phyloP scores from a whole-genome alignment of 2,329 filamentous ascomycete genomes.

The Penicillium sp. region DNA sequence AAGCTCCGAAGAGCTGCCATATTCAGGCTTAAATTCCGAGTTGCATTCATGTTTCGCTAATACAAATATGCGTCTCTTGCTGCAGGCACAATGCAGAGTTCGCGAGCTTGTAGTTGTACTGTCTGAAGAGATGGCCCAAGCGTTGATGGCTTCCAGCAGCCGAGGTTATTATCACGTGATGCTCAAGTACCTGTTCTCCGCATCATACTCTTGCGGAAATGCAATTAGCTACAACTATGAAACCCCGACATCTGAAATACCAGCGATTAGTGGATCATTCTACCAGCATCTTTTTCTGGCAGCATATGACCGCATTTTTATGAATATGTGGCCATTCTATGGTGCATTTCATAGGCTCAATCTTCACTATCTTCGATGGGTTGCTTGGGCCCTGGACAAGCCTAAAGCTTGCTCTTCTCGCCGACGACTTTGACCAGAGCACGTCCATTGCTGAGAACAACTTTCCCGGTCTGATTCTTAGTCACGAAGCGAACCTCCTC shows the following conservation, averaged over 20 bases:
- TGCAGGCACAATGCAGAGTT: background rate
- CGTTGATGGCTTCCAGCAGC: constrained; percentile 2
- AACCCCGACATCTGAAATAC: too few relatives aligned
- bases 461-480: constrained; percentile 71
- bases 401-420: constrained; percentile 58
- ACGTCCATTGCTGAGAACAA: constrained; percentile 79
- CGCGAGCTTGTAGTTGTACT: background rate
- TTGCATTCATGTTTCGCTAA: background rate
- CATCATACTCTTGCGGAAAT: too few relatives aligned
- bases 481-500: constrained; percentile 81
- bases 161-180: constrained; percentile 7
- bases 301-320: too few relatives aligned
- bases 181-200: too few relatives aligned
- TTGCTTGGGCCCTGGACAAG: too few relatives aligned
- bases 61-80: background rate
- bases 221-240: too few relatives aligned
- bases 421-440: constrained; percentile 65
- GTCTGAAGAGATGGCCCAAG: constrained; percentile 9
- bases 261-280: too few relatives aligned
- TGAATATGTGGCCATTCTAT: too few relatives aligned
- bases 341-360: too few relatives aligned
- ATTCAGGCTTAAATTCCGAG: background rate
- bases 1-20: background rate
- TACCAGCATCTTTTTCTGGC: too few relatives aligned
- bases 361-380: too few relatives aligned